Conservation (phyloP, 1,284 basidiomycete species). For the Albatrellus sp. region DNA sequence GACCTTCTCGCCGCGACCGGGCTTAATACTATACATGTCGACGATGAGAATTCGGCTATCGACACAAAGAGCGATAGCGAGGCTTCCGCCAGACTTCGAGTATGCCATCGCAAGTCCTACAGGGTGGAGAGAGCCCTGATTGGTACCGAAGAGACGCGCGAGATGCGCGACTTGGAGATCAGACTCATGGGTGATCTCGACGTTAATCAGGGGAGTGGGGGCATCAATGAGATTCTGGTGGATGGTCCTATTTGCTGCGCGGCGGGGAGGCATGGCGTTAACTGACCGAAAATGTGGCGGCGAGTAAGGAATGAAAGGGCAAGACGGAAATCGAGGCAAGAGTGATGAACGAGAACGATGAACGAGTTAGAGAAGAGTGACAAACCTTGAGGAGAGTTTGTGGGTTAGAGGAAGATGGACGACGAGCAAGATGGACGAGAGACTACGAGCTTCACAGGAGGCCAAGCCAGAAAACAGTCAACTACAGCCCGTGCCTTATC, state of each 20-base stretch:
- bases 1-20: slow-evolving; percentile 8
- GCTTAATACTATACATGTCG: slow-evolving; percentile 14
- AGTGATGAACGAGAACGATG: neutral
- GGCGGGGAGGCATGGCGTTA: slow-evolving; percentile 1
- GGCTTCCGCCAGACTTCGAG: slow-evolving; percentile 13
- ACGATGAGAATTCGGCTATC: slow-evolving; percentile 15
- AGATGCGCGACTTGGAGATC: slow-evolving; percentile 11
- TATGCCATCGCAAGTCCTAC: slow-evolving; percentile 20
- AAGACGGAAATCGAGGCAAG: neutral
- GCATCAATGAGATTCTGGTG: slow-evolving; percentile 17
- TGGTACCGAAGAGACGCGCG: slow-evolving; percentile 11
- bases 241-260: slow-evolving; percentile 5
- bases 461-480: too few species aligned
- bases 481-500: too few species aligned
- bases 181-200: slow-evolving; percentile 13
- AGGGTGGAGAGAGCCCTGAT: slow-evolving; percentile 10
- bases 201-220: slow-evolving; percentile 10
- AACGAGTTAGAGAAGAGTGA: neutral
- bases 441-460: too few species aligned
- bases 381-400: neutral
- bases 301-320: neutral
- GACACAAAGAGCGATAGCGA: slow-evolving; percentile 16
- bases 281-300: neutral
- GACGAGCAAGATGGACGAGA: too few species aligned
- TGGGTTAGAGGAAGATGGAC: neutral